A percentile compares a stretch with the other conserved stretches of the same genome.
These are phyloP conservation scores for Penicillium glabrum DNA, from an alignment of 2,329 filamentous ascomycete genomes.

Conservation along the genomic window DNA sequence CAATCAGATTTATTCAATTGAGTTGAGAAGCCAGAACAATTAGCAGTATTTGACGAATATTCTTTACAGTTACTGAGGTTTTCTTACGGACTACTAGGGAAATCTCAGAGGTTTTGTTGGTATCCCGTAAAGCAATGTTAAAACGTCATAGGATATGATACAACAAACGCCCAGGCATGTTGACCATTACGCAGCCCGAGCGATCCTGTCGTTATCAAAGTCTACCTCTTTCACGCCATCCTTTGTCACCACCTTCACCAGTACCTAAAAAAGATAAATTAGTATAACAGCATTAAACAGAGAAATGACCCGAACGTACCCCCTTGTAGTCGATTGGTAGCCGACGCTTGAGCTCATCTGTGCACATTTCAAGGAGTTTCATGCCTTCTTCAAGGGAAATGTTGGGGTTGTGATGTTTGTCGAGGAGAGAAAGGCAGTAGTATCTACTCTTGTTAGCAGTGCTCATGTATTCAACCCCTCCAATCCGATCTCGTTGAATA, in stretches of 20 bases:
- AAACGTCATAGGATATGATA: conserved; percentile 30
- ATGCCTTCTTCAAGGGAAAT: conserved; percentile 86
- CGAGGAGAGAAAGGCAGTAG: conserved; percentile 95
- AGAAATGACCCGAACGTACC: conserved; percentile 51
- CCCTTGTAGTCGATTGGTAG: conserved; percentile 99
- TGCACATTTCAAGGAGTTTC: conserved; percentile 91
- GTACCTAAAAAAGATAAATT: conserved; percentile 33
- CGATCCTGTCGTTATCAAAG: conserved; percentile 74
- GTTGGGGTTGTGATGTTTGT: conserved; percentile 97
- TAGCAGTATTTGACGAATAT: not conserved
- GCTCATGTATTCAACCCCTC: not conserved
- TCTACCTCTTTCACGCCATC: conserved; percentile 84
- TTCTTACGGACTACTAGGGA: not conserved
- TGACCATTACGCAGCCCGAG: conserved; percentile 46
- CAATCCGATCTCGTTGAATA: not conserved
- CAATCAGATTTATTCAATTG: not conserved
- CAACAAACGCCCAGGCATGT: conserved; percentile 28
- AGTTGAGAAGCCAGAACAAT: not conserved
- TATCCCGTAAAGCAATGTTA: conserved; percentile 31
- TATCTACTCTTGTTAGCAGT: conserved; percentile 59
- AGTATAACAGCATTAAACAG: conserved; percentile 1
- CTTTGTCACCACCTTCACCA: conserved; percentile 91
- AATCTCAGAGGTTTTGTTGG: conserved; percentile 9
- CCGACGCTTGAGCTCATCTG: conserved; percentile 93
- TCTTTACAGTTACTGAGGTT: not conserved